Percentiles rank a stretch among this genome's conserved stretches.
These are phyloP conservation scores for Zygoascus tannicola DNA, from an alignment of 805 yeast species.

Conservation along the genomic window DNA sequence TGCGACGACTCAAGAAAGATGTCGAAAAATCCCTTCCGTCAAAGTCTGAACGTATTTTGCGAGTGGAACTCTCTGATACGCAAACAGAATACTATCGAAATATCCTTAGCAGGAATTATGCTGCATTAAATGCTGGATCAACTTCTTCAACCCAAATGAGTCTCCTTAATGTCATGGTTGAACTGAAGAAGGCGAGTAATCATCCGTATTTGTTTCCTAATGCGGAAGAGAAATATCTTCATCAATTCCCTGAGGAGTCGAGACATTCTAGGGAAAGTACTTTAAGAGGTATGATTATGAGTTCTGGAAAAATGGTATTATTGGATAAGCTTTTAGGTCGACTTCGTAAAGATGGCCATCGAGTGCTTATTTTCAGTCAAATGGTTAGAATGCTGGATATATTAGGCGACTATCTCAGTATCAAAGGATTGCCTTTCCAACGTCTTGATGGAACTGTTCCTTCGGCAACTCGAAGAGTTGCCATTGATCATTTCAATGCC, in stretches of 20 bases:
- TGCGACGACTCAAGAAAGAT: slow-evolving; percentile 90
- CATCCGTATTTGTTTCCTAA: slow-evolving; percentile 94
- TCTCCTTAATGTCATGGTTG: slow-evolving; percentile 85
- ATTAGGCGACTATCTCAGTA: slow-evolving; percentile 81
- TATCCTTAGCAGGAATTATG: slow-evolving; percentile 81
- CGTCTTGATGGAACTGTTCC: slow-evolving; percentile 96
- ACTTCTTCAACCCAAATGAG: slow-evolving; percentile 73
- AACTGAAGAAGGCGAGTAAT: slow-evolving; percentile 90
- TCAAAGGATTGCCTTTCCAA: slow-evolving; percentile 83
- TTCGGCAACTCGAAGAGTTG: slow-evolving; percentile 82
- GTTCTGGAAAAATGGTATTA: slow-evolving; percentile 96
- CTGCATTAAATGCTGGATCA: slow-evolving; percentile 81
- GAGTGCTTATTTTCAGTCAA: slow-evolving; percentile 90
- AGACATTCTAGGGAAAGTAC: slow-evolving; percentile 52
- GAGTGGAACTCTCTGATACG: slow-evolving; percentile 90
- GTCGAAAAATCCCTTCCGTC: slow-evolving; percentile 96
- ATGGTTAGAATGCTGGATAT: slow-evolving; percentile 97
- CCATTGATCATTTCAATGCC: slow-evolving; percentile 94
- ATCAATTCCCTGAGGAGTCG: slow-evolving; percentile 36
- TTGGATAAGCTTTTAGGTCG: slow-evolving; percentile 81
- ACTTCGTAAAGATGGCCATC: slow-evolving; percentile 84
- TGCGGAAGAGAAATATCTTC: slow-evolving; percentile 70
- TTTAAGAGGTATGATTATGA: slow-evolving; percentile 88
- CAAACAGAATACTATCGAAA: slow-evolving; percentile 95
- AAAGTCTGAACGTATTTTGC: slow-evolving; percentile 85